Percentiles rank a stretch among this genome's conserved stretches.
These are phyloP conservation scores for Brassica balearica DNA, from an alignment of 441 rosid genomes.

Conservation along the genomic window DNA sequence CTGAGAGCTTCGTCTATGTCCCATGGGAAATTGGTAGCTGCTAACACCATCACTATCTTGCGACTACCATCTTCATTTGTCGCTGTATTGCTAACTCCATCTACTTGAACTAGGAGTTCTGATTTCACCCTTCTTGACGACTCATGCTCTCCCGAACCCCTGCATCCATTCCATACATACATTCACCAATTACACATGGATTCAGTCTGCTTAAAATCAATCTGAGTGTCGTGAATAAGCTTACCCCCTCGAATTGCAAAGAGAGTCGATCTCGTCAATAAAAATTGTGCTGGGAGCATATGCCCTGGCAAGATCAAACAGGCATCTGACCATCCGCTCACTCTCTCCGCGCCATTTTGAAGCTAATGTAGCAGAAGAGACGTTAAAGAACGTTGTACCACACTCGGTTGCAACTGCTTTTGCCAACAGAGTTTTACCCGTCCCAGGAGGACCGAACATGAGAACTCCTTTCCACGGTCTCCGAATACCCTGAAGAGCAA, in stretches of 20 bases:
- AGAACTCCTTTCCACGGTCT: slow-evolving; percentile 94
- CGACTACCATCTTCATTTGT: slow-evolving; percentile 95
- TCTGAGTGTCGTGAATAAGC: neutral
- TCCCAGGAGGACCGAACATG: slow-evolving; percentile 95
- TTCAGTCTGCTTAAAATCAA: neutral
- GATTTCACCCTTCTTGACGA: slow-evolving; percentile 99
- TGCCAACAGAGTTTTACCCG: slow-evolving; percentile 91
- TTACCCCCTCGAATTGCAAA: slow-evolving; percentile 91
- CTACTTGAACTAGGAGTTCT: slow-evolving; percentile 99
- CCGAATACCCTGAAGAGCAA: slow-evolving; percentile 63
- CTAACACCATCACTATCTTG: slow-evolving; percentile 98
- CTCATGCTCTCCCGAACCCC: slow-evolving; percentile 99
- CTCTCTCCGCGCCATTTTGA: slow-evolving; percentile 98
- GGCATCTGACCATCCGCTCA: slow-evolving; percentile 87
- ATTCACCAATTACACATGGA: slow-evolving; percentile 11
- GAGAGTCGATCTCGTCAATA: slow-evolving; percentile 91
- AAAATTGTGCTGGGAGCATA: slow-evolving; percentile 92
- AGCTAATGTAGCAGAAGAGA: slow-evolving; percentile 87
- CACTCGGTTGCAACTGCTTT: slow-evolving; percentile 97
- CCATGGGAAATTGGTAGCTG: slow-evolving; percentile 99
- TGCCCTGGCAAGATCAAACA: slow-evolving; percentile 91
- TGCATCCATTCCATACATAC: slow-evolving; percentile 34
- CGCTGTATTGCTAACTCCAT: slow-evolving; percentile 88
- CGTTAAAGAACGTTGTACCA: slow-evolving; percentile 89
- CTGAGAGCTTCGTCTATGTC: slow-evolving; percentile 99